Conservation (phyloP, 2,329 filamentous ascomycete species). For the Dendrostoma leiphaemia region DNA sequence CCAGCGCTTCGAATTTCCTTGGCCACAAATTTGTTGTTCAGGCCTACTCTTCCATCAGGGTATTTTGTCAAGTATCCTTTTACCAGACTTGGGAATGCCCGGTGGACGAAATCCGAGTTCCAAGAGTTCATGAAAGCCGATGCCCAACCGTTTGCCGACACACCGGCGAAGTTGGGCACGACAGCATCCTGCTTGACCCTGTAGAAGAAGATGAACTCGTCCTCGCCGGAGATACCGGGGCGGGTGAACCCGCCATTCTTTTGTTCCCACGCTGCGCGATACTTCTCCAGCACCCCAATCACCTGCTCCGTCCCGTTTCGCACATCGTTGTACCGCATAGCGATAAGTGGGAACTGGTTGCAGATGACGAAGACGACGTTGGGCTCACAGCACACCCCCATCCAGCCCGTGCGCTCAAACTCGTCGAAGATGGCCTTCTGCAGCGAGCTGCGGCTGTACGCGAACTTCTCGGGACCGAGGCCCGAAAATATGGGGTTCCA, state of each 20-base stretch:
- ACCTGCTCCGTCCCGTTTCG: constrained; percentile 31
- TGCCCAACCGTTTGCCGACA: constrained; percentile 1
- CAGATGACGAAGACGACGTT: constrained; percentile 39
- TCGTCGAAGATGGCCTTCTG: constrained; percentile 33
- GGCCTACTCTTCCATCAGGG: constrained; percentile 21
- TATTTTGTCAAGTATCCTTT: constrained; percentile 27
- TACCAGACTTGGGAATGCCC: constrained; percentile 22
- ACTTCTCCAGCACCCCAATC: constrained; percentile 33
- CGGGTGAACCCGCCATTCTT: constrained; percentile 27
- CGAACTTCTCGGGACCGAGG: constrained; percentile 33
- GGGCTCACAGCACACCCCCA: constrained; percentile 42
- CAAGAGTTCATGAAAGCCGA: constrained; percentile 36
- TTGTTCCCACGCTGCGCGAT: constrained; percentile 32
- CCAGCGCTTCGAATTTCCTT: constrained; percentile 23
- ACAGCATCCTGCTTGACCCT: constrained; percentile 27
- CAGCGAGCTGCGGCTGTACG: constrained; percentile 29
- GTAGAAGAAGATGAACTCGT: constrained; percentile 25
- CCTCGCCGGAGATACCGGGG: background rate
- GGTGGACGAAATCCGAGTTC: constrained; percentile 31
- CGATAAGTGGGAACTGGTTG: constrained; percentile 42
- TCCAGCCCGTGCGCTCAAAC: constrained; percentile 37
- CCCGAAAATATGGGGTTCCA: constrained; percentile 39
- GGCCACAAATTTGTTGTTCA: constrained; percentile 25
- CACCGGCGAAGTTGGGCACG: constrained; percentile 4
- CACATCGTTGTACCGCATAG: constrained; percentile 35